Percentiles rank a stretch among this genome's conserved stretches.
Conservation (phyloP, 306 rosid genomes). For the Canavalia gladiata region DNA sequence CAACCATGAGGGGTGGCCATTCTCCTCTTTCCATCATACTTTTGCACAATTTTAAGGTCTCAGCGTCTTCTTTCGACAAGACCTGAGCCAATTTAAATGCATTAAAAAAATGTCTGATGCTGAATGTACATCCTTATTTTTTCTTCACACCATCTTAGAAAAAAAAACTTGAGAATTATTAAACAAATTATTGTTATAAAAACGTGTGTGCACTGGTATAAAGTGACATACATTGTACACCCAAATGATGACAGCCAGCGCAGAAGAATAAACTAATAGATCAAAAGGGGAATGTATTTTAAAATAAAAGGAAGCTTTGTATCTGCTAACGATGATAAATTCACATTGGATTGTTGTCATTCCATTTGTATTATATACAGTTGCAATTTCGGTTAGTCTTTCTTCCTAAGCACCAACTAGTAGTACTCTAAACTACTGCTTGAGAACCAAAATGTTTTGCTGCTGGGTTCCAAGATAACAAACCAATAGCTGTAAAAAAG, state of each 20-base stretch:
- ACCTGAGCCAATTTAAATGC: slow-evolving; percentile 55
- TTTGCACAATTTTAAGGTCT: slow-evolving; percentile 74
- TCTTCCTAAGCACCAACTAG: background rate
- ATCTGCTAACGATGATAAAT: background rate
- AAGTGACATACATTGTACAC: background rate
- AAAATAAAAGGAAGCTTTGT: background rate
- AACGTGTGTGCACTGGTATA: background rate
- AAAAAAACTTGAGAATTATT: background rate
- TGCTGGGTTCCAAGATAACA: background rate
- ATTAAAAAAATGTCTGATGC: background rate
- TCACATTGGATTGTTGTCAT: background rate
- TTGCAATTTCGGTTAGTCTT: background rate
- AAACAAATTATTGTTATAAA: background rate
- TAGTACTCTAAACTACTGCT: background rate
- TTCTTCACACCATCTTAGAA: background rate
- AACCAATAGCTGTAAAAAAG: background rate
- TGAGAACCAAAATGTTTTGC: background rate
- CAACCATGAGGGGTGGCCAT: slow-evolving; percentile 97
- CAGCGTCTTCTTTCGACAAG: slow-evolving; percentile 79
- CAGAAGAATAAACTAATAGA: background rate
- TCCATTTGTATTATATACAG: background rate
- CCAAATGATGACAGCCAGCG: background rate
- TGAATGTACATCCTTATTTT: background rate
- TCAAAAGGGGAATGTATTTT: background rate
- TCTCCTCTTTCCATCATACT: slow-evolving; percentile 91